phyloP scores from a whole-genome alignment of 805 yeast species.

The Isabelozyma heimii region DNA sequence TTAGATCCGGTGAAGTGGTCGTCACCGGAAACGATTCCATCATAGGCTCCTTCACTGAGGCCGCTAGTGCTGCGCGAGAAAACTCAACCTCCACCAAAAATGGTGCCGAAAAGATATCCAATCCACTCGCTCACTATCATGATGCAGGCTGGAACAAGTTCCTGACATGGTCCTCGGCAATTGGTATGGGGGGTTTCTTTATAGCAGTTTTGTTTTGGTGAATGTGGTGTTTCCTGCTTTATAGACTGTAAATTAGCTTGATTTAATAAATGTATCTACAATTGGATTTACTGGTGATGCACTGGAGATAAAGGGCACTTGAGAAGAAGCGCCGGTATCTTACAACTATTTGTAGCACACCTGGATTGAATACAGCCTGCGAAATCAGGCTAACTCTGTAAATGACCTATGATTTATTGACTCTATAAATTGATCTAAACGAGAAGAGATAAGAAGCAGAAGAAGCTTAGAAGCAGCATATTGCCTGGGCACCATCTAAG shows the following conservation, averaged over 20 bases:
- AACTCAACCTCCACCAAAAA: conserved; percentile 2
- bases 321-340: no score
- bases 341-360: no score
- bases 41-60: conserved; percentile 4
- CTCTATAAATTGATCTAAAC: no score
- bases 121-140: not conserved
- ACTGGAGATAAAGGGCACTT: no score
- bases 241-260: not conserved
- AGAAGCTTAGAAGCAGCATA: no score
- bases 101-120: not conserved
- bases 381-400: no score
- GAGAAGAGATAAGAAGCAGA: no score
- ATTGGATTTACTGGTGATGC: not conserved
- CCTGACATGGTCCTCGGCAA: not conserved
- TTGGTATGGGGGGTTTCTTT: not conserved
- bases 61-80: conserved; percentile 7
- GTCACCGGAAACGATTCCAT: conserved; percentile 13
- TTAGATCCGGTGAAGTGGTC: conserved; percentile 27
- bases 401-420: no score
- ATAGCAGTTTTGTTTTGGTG: not conserved
- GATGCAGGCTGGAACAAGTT: not conserved
- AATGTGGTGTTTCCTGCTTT: not conserved
- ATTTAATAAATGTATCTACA: not conserved
- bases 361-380: no score
- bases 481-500: no score